Evolutionary conservation across 2,329 filamentous ascomycete species (phyloP).

Genomic region (Talaromyces sp.): DNA sequence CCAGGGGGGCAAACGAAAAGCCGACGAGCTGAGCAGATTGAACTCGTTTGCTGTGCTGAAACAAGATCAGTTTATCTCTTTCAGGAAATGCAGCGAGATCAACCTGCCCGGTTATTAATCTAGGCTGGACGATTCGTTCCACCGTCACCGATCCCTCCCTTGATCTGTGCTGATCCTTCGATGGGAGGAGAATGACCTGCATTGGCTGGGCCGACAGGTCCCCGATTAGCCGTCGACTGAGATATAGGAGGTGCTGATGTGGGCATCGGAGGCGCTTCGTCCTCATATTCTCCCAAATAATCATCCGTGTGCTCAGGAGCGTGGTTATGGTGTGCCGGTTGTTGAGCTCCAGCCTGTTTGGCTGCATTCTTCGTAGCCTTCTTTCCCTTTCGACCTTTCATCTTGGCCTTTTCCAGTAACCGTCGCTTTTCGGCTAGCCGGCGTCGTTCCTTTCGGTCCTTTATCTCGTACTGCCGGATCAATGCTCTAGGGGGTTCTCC

Average conservation of each 20-base stretch:
- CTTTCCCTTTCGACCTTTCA: constrained; percentile 84
- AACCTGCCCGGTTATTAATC: constrained; percentile 14
- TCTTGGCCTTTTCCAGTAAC: constrained; percentile 85
- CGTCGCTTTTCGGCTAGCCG: constrained; percentile 80
- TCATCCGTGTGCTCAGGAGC: constrained; percentile 46
- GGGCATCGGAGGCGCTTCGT: constrained; percentile 41
- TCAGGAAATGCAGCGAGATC: background rate
- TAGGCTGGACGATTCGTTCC: constrained; percentile 28
- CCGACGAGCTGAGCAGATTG: background rate
- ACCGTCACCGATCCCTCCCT: constrained; percentile 7
- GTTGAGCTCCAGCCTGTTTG: constrained; percentile 40
- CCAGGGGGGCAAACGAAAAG: background rate
- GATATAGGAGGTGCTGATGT: constrained; percentile 41
- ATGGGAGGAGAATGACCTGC: constrained; percentile 7
- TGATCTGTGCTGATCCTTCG: background rate
- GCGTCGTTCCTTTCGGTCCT: constrained; percentile 78
- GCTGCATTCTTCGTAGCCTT: constrained; percentile 67
- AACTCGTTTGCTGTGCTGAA: background rate
- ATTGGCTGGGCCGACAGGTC: background rate
- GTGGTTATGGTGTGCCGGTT: constrained; percentile 32
- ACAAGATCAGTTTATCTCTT: background rate
- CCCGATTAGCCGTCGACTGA: constrained; percentile 59
- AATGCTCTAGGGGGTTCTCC: constrained; percentile 78
- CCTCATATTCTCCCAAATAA: constrained; percentile 47
- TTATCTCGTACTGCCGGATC: constrained; percentile 89